A percentile compares a stretch with the other conserved stretches of the same genome.
Conservation (phyloP, 1,284 basidiomycete genomes). For the Anthracocystis setariae region DNA sequence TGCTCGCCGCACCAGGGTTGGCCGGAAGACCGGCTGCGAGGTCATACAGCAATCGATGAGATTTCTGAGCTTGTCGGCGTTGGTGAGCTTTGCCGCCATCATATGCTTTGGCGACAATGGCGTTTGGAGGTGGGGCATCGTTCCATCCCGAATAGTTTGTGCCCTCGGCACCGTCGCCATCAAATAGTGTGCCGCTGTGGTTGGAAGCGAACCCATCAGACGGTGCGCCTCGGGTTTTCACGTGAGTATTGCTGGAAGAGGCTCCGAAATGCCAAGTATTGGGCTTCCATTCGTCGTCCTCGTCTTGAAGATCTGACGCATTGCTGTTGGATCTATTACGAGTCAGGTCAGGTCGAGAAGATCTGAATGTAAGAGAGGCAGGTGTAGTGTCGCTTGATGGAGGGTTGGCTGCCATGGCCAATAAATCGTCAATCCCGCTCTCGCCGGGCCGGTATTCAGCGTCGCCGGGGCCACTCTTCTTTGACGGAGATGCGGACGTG, state of each 20-base stretch:
- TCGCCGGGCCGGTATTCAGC: conserved; percentile 46
- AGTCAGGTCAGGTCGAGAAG: conserved; percentile 11
- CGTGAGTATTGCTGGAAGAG: conserved; percentile 5
- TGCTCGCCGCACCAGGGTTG: conserved; percentile 61
- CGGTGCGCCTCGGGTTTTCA: neutral
- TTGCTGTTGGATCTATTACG: conserved; percentile 18
- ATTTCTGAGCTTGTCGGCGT: conserved; percentile 29
- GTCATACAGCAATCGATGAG: conserved; percentile 57
- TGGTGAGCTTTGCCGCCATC: conserved; percentile 37
- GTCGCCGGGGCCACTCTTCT: conserved; percentile 26
- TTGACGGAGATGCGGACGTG: neutral
- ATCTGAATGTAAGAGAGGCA: neutral
- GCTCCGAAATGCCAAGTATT: conserved; percentile 57
- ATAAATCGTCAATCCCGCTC: conserved; percentile 61
- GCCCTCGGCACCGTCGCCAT: neutral
- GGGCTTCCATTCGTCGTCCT: conserved; percentile 53
- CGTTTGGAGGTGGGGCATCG: conserved; percentile 48
- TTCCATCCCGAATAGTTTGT: conserved; percentile 53
- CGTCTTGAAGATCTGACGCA: conserved; percentile 15
- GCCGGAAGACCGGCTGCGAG: conserved; percentile 57
- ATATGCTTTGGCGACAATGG: conserved; percentile 55
- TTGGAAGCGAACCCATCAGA: conserved; percentile 1
- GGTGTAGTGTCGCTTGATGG: neutral
- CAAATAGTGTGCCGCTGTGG: neutral
- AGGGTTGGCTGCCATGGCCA: conserved; percentile 29